Conservation (phyloP, 352 stramenopile genomes). For the Globisporangium iwayamae region DNA sequence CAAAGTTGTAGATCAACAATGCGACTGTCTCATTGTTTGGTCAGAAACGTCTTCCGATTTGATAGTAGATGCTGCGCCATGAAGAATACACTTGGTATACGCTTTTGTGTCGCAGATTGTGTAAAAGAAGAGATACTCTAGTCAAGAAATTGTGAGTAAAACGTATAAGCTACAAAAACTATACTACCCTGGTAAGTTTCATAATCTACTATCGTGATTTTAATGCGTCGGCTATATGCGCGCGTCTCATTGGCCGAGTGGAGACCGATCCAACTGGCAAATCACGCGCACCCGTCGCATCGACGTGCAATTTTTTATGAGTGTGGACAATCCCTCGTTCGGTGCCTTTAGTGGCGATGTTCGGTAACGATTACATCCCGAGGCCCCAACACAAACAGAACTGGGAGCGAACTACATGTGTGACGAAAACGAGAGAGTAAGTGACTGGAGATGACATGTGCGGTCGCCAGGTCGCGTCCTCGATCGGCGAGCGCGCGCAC, state of each 20-base stretch:
- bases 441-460: neutral
- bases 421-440: neutral
- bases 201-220: too few species aligned
- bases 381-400: too few species aligned
- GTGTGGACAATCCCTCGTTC: too few species aligned
- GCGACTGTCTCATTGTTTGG: conserved; percentile 12
- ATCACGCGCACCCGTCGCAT: neutral
- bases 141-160: too few species aligned
- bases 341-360: too few species aligned
- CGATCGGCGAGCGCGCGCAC: neutral
- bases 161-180: too few species aligned
- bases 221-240: neutral
- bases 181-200: too few species aligned
- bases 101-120: neutral
- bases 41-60: neutral
- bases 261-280: neutral
- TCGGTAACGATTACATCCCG: too few species aligned
- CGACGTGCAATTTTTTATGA: neutral
- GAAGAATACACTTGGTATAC: neutral
- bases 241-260: neutral
- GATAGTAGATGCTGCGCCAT: neutral
- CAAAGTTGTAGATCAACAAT: conserved; percentile 1
- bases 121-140: too few species aligned
- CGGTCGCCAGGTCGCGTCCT: neutral
- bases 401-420: neutral